These are phyloP conservation scores for Roridomyces roridus DNA, from an alignment of 768 basidiomycete genomes.

Conservation along the genomic window DNA sequence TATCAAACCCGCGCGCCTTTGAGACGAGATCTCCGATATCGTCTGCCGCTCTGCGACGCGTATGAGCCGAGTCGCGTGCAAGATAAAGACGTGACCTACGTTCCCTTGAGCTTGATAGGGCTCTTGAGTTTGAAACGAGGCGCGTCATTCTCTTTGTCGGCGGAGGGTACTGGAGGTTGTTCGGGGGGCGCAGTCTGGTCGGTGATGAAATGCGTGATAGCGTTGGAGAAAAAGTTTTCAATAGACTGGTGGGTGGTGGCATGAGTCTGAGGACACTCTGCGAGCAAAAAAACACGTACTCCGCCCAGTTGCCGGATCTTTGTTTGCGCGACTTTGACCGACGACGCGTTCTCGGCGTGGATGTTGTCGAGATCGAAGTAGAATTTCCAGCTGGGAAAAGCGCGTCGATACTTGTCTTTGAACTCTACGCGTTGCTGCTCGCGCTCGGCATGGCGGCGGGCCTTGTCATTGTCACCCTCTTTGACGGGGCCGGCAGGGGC, in stretches of 20 bases:
- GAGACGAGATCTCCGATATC: slow-evolving; percentile 54
- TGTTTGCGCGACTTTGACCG: slow-evolving; percentile 52
- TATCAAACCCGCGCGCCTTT: slow-evolving; percentile 69
- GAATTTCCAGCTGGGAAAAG: slow-evolving; percentile 86
- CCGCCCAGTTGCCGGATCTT: slow-evolving; percentile 75
- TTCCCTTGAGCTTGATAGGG: slow-evolving; percentile 65
- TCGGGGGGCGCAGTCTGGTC: slow-evolving; percentile 49
- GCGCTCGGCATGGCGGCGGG: slow-evolving; percentile 55
- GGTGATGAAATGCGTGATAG: slow-evolving; percentile 89
- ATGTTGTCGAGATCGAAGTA: slow-evolving; percentile 76
- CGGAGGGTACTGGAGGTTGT: slow-evolving; percentile 35
- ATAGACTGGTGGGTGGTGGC: slow-evolving; percentile 57
- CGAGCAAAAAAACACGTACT: slow-evolving; percentile 55
- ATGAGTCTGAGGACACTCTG: slow-evolving; percentile 8
- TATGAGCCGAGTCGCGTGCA: slow-evolving; percentile 11
- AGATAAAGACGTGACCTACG: slow-evolving; percentile 46
- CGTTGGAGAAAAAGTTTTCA: slow-evolving; percentile 87
- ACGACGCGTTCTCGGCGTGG: slow-evolving; percentile 42
- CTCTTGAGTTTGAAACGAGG: slow-evolving; percentile 54
- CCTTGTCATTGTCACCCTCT: slow-evolving; percentile 49
- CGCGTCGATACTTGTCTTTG: slow-evolving; percentile 80
- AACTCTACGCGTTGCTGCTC: slow-evolving; percentile 73
- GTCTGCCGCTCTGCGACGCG: slow-evolving; percentile 31
- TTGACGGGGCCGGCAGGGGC: slow-evolving; percentile 31
- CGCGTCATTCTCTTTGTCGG: slow-evolving; percentile 71